Percentiles rank a stretch among this genome's conserved stretches.
Conservation (phyloP, 2,329 filamentous ascomycete genomes). For the Colletotrichum incanum region DNA sequence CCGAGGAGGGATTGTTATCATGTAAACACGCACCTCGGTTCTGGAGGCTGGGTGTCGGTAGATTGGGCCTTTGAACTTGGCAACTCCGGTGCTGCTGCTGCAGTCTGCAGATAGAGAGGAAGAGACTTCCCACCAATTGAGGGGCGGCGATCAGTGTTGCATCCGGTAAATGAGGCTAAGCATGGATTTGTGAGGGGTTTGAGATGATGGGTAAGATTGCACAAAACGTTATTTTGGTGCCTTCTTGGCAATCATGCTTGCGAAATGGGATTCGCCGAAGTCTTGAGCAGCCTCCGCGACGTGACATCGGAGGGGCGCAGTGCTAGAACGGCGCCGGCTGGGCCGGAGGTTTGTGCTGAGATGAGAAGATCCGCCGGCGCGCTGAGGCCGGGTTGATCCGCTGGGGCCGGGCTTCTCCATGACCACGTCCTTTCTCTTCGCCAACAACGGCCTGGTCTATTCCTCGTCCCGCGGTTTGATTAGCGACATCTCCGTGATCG, state of each 20-base stretch:
- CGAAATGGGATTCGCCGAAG: not conserved
- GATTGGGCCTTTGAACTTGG: not conserved
- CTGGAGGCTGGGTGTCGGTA: not conserved
- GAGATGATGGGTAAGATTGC: not conserved
- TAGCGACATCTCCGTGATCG: no score
- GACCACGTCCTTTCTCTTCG: no score
- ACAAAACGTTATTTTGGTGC: not conserved
- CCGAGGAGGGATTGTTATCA: no score
- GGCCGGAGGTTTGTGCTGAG: no score
- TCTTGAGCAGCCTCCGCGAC: no score
- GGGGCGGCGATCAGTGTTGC: not conserved
- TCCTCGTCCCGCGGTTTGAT: no score
- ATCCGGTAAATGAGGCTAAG: slow-evolving; percentile 4
- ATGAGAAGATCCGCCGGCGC: no score
- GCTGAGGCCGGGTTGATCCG: no score
- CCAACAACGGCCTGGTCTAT: no score
- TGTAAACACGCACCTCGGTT: no score
- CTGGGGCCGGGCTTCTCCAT: no score
- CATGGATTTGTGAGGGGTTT: not conserved
- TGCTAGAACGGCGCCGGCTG: no score
- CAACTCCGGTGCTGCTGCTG: not conserved
- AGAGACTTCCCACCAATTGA: slow-evolving; percentile 3
- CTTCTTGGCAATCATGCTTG: not conserved
- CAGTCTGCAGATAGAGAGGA: not conserved
- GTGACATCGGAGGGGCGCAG: not conserved